These are phyloP conservation scores for Mucor racemosus DNA, from an alignment of 371 early-diverging fungal species.

Conservation along the genomic window DNA sequence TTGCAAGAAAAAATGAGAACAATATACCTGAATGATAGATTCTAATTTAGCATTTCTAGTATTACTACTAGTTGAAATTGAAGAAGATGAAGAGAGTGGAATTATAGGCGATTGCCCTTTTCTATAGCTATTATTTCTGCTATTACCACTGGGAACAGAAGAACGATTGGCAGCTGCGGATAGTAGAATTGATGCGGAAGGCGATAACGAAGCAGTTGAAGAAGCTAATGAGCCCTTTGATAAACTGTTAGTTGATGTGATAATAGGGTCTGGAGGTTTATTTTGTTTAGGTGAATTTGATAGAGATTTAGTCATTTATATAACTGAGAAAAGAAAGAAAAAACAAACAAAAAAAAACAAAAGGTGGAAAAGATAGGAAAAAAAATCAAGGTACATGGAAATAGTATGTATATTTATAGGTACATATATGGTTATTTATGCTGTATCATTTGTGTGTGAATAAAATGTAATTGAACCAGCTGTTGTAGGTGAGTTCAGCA, in stretches of 20 bases:
- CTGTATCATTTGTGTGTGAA: not conserved
- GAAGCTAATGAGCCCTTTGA: constrained; percentile 15
- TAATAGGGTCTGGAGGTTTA: constrained; percentile 1
- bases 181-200: constrained; percentile 20
- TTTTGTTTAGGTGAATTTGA: not conserved
- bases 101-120: not conserved
- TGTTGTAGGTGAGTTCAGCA: no score
- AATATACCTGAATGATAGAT: constrained; percentile 37
- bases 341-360: not conserved
- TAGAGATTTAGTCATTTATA: not conserved
- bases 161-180: constrained; percentile 2
- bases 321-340: not conserved
- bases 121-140: constrained; percentile 5
- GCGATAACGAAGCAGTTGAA: constrained; percentile 19
- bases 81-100: constrained; percentile 7
- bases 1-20: not conserved
- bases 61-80: constrained; percentile 7
- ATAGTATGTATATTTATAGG: not conserved
- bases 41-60: constrained; percentile 34
- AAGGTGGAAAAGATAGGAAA: not conserved
- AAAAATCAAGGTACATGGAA: constrained; percentile 1
- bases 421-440: not conserved
- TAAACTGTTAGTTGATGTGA: not conserved
- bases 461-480: not conserved
- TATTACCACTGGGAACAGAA: not conserved